These are phyloP conservation scores for Teratosphaeria epicoccoides DNA, from an alignment of 2,329 filamentous ascomycete genomes.

Conservation along the genomic window DNA sequence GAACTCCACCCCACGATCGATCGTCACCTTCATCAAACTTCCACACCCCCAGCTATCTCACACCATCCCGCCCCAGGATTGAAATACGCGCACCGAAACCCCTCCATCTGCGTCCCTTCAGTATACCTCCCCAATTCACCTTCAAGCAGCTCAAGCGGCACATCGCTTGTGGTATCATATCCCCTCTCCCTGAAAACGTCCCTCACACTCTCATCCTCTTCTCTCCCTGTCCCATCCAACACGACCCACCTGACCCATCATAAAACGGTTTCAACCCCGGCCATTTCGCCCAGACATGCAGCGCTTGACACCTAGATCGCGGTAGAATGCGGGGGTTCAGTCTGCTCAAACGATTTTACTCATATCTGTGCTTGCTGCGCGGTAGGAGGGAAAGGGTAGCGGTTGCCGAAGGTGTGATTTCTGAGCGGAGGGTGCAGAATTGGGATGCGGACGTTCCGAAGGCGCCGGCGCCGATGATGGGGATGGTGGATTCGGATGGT, in stretches of 20 bases:
- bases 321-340: slow-evolving; percentile 19
- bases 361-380: slow-evolving; percentile 19
- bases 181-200: slow-evolving; percentile 43
- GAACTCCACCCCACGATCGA: too few relatives aligned
- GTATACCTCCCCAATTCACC: too few relatives aligned
- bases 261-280: slow-evolving; percentile 34
- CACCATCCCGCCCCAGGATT: too few relatives aligned
- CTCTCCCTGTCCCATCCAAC: slow-evolving; percentile 39
- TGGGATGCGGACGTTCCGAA: too few relatives aligned
- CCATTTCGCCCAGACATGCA: slow-evolving; percentile 28
- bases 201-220: slow-evolving; percentile 42
- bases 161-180: slow-evolving; percentile 29
- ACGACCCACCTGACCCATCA: slow-evolving; percentile 51
- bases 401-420: slow-evolving; percentile 49
- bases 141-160: slow-evolving; percentile 15
- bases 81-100: too few relatives aligned
- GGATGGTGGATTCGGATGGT: too few relatives aligned
- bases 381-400: slow-evolving; percentile 39
- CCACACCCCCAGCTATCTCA: too few relatives aligned
- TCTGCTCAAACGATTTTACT: slow-evolving; percentile 19
- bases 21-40: too few relatives aligned
- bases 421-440: slow-evolving; percentile 17
- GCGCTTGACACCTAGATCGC: slow-evolving; percentile 27
- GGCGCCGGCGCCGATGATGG: too few relatives aligned
- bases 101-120: too few relatives aligned